These are phyloP conservation scores for Tricholoma matsutake DNA, from an alignment of 768 basidiomycete species.

Conservation along the genomic window DNA sequence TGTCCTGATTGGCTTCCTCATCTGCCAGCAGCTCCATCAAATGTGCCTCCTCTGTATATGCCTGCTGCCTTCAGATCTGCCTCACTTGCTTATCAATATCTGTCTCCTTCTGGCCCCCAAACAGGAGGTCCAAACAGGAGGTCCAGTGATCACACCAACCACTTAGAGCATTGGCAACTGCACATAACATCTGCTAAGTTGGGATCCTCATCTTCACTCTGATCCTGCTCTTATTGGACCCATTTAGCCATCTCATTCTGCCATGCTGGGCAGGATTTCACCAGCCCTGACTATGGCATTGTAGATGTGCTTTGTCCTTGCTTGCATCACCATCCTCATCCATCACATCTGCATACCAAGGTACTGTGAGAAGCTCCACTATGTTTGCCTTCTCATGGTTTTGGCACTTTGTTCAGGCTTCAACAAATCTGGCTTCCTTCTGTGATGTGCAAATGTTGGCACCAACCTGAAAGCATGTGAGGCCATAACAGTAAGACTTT, in stretches of 20 bases:
- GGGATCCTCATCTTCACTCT: slow-evolving; percentile 5
- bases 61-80: slow-evolving; percentile 1
- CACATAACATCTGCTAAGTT: not conserved
- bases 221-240: not conserved
- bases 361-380: slow-evolving; percentile 18
- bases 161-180: slow-evolving; percentile 9
- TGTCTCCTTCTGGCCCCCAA: slow-evolving; percentile 10
- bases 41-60: slow-evolving; percentile 15
- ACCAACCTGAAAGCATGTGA: slow-evolving; percentile 10
- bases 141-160: slow-evolving; percentile 9
- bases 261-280: not conserved
- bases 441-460: not conserved
- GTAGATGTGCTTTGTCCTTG: not conserved
- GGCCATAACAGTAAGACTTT: too few relatives aligned
- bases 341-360: slow-evolving; percentile 15
- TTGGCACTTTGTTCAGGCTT: slow-evolving; percentile 7
- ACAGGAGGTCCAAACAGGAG: too few relatives aligned
- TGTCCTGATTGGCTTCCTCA: slow-evolving; percentile 15
- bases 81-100: slow-evolving; percentile 9
- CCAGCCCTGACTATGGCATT: not conserved
- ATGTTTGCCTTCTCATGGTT: slow-evolving; percentile 16
- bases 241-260: too few relatives aligned
- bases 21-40: slow-evolving; percentile 22
- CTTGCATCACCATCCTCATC: not conserved
- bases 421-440: slow-evolving; percentile 5